Evolutionary conservation across 2,329 filamentous ascomycete genomes (phyloP).

Genomic region (Trichoderma atrobrunneum): DNA sequence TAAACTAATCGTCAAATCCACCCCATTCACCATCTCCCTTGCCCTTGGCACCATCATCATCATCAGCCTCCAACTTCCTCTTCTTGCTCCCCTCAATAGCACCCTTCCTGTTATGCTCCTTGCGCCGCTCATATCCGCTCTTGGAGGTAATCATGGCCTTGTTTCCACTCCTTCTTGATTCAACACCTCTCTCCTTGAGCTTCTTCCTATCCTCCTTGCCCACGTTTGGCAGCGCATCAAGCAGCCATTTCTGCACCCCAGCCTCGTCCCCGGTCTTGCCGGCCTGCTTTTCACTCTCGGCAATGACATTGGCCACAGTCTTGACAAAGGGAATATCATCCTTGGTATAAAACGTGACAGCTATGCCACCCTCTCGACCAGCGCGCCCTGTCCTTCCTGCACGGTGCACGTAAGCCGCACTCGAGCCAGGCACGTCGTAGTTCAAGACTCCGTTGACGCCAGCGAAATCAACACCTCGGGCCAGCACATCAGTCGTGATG

Average conservation of each 20-base stretch:
- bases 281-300: constrained; percentile 72
- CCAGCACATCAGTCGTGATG: constrained; percentile 91
- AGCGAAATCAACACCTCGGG: constrained; percentile 89
- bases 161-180: constrained; percentile 55
- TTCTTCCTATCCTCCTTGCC: constrained; percentile 80
- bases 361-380: constrained; percentile 80
- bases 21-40: constrained; percentile 43
- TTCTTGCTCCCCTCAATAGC: constrained; percentile 62
- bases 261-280: constrained; percentile 51
- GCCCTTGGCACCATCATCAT: constrained; percentile 20
- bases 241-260: constrained; percentile 76
- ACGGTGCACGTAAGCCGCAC: constrained; percentile 87
- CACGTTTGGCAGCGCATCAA: constrained; percentile 81
- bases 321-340: constrained; percentile 89
- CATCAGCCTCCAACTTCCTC: constrained; percentile 41
- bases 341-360: constrained; percentile 92
- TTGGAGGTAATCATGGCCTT: constrained; percentile 74
- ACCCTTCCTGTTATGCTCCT: constrained; percentile 63
- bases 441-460: constrained; percentile 96
- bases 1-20: constrained; percentile 45
- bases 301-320: constrained; percentile 89
- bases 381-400: constrained; percentile 88
- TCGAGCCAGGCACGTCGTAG: constrained; percentile 92
- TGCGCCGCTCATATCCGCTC: constrained; percentile 69
- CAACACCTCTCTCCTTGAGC: constrained; percentile 78